Evolutionary conservation across 352 stramenopile species (phyloP).

Genomic region (Pythium monospermum): DNA sequence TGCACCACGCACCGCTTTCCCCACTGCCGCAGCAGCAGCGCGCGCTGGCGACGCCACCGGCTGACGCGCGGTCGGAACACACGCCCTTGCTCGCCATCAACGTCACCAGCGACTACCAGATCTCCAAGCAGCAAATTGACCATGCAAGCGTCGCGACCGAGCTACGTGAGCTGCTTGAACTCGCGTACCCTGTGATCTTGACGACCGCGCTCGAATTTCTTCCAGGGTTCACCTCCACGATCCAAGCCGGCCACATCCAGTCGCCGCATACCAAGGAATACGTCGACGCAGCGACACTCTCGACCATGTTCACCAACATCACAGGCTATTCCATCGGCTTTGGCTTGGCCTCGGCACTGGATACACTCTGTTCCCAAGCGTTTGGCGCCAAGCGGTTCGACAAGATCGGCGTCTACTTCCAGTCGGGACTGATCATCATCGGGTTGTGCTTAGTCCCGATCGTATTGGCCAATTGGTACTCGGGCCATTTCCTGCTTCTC

Average conservation of each 20-base stretch:
- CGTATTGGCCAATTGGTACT: conserved; percentile 49
- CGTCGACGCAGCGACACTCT: conserved; percentile 54
- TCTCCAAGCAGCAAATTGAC: not conserved
- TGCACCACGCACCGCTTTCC: not conserved
- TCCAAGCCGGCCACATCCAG: conserved; percentile 51
- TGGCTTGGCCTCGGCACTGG: conserved; percentile 56
- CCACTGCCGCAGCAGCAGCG: not conserved
- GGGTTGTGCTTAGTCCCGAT: conserved; percentile 38
- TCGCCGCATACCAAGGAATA: conserved; percentile 42
- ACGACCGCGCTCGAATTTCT: conserved; percentile 36
- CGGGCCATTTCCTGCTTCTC: conserved; percentile 35
- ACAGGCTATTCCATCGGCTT: conserved; percentile 59
- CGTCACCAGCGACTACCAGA: not conserved
- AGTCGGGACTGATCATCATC: conserved; percentile 52
- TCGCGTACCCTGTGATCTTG: conserved; percentile 40
- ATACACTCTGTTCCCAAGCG: conserved; percentile 70
- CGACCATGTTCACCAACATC: conserved; percentile 71
- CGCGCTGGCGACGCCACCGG: no score
- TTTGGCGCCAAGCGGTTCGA: conserved; percentile 43
- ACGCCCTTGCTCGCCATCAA: not conserved
- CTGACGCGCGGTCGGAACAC: not conserved
- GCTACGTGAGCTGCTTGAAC: conserved; percentile 28
- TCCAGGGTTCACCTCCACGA: conserved; percentile 41
- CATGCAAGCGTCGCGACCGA: conserved; percentile 16
- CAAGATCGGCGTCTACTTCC: conserved; percentile 73